Evolutionary conservation across 2,329 filamentous ascomycete species (phyloP), one percentile per base, ranked within the genome.

Genomic region (Nothophoma quercina): DNA sequence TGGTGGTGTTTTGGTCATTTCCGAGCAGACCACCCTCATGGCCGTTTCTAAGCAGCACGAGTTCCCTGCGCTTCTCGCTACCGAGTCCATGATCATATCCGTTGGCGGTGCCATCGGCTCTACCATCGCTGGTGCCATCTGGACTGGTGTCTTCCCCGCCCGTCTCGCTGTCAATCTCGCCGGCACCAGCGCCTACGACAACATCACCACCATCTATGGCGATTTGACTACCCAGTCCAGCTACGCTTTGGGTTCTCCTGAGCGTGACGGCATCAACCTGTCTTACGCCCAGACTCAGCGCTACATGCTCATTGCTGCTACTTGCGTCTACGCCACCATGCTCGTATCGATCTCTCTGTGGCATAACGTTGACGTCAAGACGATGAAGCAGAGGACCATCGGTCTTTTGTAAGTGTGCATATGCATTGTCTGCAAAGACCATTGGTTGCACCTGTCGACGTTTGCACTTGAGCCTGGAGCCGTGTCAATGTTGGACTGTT

Each of bases 71-170:
- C 58, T 70, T 2, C 58, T 72, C 7, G 69, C 69, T 15, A 78
- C 89, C 58, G 79, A 87, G 47, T 78, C 82, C 10, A 81, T 88
- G 35, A 82, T 86, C 38, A 79, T 83, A 57, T 81, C 81, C 51
- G 81, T 89, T 54, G 88, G 75, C 6, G 63, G 65, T 28, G 72
- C 73, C 16, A 69, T 76, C 22, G 74, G 74, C 0, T 67, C 58
- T n/a, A 81, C 85, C 7, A 79, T 89, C 39, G 81, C 86, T 1
- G 81, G 81, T 0, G 85, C 86, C 8, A 84, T 90, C 56, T 90
- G 86, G 86, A 84, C 82, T 0, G 79, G 81, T 54, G 79, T 82
- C 1, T 83, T 89, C 62, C 81, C 80, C 5, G 70, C 75, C 15
- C 79, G 79, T 9, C 76, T 88, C 12, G 62, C 52, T 33, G 48